These are phyloP conservation scores for Hortaea werneckii DNA, from an alignment of 2,329 filamentous ascomycete species.

Conservation along the genomic window DNA sequence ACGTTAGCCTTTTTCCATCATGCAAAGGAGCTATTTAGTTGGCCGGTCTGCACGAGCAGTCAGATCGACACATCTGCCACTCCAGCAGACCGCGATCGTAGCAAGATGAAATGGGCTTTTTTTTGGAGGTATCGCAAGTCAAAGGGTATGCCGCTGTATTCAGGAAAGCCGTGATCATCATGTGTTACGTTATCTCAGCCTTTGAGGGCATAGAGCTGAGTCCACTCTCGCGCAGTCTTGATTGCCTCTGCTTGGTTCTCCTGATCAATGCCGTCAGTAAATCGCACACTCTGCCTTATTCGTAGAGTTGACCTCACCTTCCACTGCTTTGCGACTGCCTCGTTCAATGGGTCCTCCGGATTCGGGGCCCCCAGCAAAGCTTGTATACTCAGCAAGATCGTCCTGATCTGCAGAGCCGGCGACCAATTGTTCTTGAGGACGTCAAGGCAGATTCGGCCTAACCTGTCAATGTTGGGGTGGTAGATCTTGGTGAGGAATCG, in stretches of 20 bases:
- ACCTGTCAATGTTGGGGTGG: constrained; percentile 96
- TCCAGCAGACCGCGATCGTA: no score
- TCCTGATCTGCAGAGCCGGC: constrained; percentile 91
- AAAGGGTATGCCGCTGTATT: no score
- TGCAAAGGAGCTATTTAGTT: no score
- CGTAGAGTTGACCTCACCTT: constrained; percentile 39
- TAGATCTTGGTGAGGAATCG: constrained; percentile 98
- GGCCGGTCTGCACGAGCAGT: no score
- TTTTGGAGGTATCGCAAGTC: no score
- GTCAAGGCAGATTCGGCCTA: constrained; percentile 93
- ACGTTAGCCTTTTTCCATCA: no score
- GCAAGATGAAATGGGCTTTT: no score
- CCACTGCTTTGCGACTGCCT: constrained; percentile 96
- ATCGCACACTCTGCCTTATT: background rate
- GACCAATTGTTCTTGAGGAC: constrained; percentile 99
- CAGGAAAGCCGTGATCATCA: no score
- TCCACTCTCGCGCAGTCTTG: constrained; percentile 87
- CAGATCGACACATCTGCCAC: no score
- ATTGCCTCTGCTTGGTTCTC: constrained; percentile 90
- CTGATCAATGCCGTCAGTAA: constrained; percentile 14
- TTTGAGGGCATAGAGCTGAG: constrained; percentile 58
- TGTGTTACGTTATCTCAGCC: constrained; percentile 1
- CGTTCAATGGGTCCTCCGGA: constrained; percentile 94
- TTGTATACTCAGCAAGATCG: constrained; percentile 97
- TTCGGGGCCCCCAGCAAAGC: constrained; percentile 92